Evolutionary conservation across 805 yeast species (phyloP), one percentile per base, ranked within the genome.

Genomic region (Teunomyces stri): DNA sequence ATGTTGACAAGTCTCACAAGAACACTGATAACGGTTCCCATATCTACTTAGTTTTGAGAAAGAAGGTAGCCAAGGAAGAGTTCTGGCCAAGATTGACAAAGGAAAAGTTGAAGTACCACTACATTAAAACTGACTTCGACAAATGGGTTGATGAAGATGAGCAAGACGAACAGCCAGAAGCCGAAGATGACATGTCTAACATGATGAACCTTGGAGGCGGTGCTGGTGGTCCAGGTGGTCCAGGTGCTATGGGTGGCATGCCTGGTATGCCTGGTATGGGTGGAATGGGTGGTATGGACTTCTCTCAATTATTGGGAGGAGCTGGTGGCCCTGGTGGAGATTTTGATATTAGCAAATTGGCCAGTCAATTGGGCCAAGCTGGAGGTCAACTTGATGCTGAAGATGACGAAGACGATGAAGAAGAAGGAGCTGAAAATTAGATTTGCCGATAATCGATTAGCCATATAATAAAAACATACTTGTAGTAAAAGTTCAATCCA

Each of bases 121-220:
- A 80, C 69, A 80, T 92, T 64, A 87, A 88, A 75, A 92, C 99
- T 11, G 98, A 92, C 64, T 92, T 92, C 63, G 96, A 91, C 73
- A 88, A 85, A 68, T 92, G 99, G 99, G 96, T 88, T 35, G 99
- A 92, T 64, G 98, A 92, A 74, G 99, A 92, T 64, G 99, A 92
- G 70, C 99, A 92, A 70, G 90, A 89, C 35, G 91, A 83, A 49
- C 74, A 68, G 44, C 75, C 73, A 9, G 85, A 76, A 36, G 77
- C 69, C 20, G 80, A 65, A 16, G 66, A 61, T 18, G 69, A 63
- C 40, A 53, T 68, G 52, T 61, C 64, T 21, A 57, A 64, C 45
- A 60, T 56, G 58, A 74, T 66, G 37, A 72, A 65, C 48, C 51
- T 63, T 49, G 68, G 67, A 34, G 74, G 70, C 15, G 61, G 59